phyloP scores from a whole-genome alignment of 106 monocot species.

The Acorus calamus region DNA sequence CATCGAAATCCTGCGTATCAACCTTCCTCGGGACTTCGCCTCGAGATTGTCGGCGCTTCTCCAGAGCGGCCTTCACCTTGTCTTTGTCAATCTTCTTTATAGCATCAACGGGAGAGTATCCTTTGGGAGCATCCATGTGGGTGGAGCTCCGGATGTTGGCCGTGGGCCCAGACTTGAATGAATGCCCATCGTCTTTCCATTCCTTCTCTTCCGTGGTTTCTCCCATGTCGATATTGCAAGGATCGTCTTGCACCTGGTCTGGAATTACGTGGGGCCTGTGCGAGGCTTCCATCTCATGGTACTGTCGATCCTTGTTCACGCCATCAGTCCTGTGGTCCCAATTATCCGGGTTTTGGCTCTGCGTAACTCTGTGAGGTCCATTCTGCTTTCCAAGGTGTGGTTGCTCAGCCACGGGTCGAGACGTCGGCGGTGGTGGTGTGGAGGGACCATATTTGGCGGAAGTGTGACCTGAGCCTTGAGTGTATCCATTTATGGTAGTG shows the following conservation, averaged over 20 bases:
- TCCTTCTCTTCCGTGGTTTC: slow-evolving; percentile 19
- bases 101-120: slow-evolving; percentile 30
- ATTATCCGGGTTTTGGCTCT: slow-evolving; percentile 3
- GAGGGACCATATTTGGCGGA: neutral
- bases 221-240: neutral
- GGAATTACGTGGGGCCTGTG: no score
- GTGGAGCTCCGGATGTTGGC: neutral
- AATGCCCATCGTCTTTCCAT: neutral
- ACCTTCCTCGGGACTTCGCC: slow-evolving; percentile 26
- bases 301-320: slow-evolving; percentile 5
- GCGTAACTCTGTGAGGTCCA: neutral
- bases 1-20: slow-evolving; percentile 65
- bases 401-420: slow-evolving; percentile 5
- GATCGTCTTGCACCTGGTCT: no score
- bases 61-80: slow-evolving; percentile 73
- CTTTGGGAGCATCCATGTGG: slow-evolving; percentile 22
- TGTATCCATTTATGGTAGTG: slow-evolving; percentile 18
- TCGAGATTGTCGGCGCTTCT: slow-evolving; percentile 51
- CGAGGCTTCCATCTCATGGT: no score
- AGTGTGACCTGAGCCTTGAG: slow-evolving; percentile 15
- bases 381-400: slow-evolving; percentile 9
- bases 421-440: slow-evolving; percentile 6
- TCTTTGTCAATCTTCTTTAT: slow-evolving; percentile 71
- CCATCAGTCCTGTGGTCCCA: slow-evolving; percentile 4
- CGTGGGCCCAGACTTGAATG: no score